Percentiles rank a stretch among this genome's conserved stretches.
These are phyloP conservation scores for Clitopilus hobsonii DNA, from an alignment of 768 basidiomycete species.

Conservation along the genomic window DNA sequence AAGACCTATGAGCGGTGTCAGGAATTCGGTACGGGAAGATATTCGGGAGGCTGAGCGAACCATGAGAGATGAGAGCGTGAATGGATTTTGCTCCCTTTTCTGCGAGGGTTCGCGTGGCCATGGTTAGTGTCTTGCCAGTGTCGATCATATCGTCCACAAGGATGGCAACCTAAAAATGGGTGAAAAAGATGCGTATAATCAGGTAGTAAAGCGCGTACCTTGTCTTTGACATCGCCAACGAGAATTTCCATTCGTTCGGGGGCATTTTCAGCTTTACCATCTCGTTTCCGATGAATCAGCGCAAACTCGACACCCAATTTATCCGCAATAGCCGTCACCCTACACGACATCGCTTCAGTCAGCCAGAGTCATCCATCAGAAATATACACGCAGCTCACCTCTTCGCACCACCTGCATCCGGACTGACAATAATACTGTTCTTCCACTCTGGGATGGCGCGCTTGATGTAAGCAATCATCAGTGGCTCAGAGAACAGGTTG, in stretches of 20 bases:
- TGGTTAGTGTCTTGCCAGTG: conserved; percentile 81
- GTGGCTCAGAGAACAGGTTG: conserved; percentile 93
- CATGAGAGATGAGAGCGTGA: conserved; percentile 90
- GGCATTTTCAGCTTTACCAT: conserved; percentile 57
- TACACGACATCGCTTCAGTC: conserved; percentile 21
- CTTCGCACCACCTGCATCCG: conserved; percentile 98
- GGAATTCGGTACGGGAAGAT: conserved; percentile 9
- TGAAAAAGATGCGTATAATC: conserved; percentile 1
- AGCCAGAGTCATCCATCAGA: neutral
- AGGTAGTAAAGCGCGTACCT: conserved; percentile 37
- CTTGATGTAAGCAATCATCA: conserved; percentile 94
- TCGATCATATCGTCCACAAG: conserved; percentile 99
- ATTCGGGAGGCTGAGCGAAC: conserved; percentile 32
- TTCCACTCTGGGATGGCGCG: conserved; percentile 80
- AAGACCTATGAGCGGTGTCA: conserved; percentile 45
- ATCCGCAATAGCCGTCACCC: conserved; percentile 92
- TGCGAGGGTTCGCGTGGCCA: conserved; percentile 81
- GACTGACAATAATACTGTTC: conserved; percentile 89
- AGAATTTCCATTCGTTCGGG: conserved; percentile 88
- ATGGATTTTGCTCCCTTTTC: conserved; percentile 88
- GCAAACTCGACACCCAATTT: conserved; percentile 95
- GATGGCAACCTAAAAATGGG: conserved; percentile 66
- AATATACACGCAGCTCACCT: conserved; percentile 50
- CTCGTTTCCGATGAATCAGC: conserved; percentile 88
- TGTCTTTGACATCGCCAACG: conserved; percentile 91